phyloP scores from a whole-genome alignment of 208 protist genomes.

The Wallacemonas sp. region DNA sequence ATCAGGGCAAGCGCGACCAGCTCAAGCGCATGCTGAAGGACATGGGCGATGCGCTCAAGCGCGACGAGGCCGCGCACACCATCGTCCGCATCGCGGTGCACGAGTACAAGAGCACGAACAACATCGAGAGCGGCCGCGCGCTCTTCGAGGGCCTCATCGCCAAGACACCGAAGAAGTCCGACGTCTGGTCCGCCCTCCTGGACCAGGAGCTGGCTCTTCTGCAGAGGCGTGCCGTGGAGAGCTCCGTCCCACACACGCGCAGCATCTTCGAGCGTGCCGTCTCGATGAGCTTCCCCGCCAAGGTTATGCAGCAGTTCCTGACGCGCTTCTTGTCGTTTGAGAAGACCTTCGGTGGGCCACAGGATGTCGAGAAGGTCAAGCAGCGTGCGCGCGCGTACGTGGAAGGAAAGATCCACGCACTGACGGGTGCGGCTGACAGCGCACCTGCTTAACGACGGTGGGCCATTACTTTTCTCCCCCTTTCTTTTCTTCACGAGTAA shows the following conservation, averaged over 20 bases:
- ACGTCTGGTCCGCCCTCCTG: constrained; percentile 89
- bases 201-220: constrained; percentile 88
- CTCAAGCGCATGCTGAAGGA: constrained; percentile 88
- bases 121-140: constrained; percentile 78
- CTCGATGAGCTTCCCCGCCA: constrained; percentile 77
- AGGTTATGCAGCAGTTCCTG: constrained; percentile 94
- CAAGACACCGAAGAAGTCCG: constrained; percentile 85
- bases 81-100: constrained; percentile 82
- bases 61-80: constrained; percentile 49
- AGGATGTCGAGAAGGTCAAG: constrained; percentile 93
- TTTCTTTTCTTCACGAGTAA: not conserved
- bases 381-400: constrained; percentile 93
- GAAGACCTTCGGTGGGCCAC: constrained; percentile 83
- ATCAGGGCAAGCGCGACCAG: constrained; percentile 82
- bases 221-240: constrained; percentile 39
- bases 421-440: constrained; percentile 31
- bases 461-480: not conserved
- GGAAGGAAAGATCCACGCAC: constrained; percentile 81
- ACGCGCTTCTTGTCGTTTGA: constrained; percentile 97
- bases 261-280: constrained; percentile 82
- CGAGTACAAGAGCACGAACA: constrained; percentile 80
- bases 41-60: constrained; percentile 62
- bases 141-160: constrained; percentile 90
- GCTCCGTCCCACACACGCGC: constrained; percentile 55
- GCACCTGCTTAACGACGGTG: not conserved